A percentile compares a stretch with the other conserved stretches of the same genome.
Evolutionary conservation across 2,329 filamentous ascomycete species (phyloP).

Genomic region (Fonsecaea pedrosoi): DNA sequence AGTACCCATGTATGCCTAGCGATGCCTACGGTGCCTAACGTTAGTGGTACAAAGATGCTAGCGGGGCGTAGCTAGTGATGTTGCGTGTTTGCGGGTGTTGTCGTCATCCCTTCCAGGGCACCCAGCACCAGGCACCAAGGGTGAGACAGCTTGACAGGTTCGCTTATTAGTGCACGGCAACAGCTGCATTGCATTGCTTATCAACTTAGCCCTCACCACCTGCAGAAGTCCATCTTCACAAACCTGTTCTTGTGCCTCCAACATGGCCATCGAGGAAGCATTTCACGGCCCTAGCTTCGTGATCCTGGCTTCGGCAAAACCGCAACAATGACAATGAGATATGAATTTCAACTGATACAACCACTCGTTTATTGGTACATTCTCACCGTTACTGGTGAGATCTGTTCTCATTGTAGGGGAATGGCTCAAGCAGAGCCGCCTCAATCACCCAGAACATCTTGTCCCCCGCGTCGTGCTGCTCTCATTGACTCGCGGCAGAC

Average conservation of each 20-base stretch:
- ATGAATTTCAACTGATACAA: neutral
- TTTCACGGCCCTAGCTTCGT: neutral
- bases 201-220: neutral
- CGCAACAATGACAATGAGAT: neutral
- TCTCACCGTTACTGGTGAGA: neutral
- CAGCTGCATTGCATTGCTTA: neutral
- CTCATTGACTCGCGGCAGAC: neutral
- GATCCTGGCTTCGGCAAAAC: neutral
- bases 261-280: neutral
- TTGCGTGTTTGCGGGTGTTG: neutral
- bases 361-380: neutral
- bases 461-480: neutral
- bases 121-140: too few relatives aligned
- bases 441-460: neutral
- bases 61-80: too few relatives aligned
- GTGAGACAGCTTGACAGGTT: neutral
- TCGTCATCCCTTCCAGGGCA: neutral
- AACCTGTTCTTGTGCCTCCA: conserved; percentile 1
- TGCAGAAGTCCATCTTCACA: neutral
- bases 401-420: neutral
- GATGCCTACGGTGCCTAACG: neutral
- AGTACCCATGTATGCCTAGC: neutral
- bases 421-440: neutral
- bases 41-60: neutral
- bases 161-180: neutral